phyloP scores from a whole-genome alignment of 495 filamentous ascomycete genomes.

The Penicillium coprophilum region DNA sequence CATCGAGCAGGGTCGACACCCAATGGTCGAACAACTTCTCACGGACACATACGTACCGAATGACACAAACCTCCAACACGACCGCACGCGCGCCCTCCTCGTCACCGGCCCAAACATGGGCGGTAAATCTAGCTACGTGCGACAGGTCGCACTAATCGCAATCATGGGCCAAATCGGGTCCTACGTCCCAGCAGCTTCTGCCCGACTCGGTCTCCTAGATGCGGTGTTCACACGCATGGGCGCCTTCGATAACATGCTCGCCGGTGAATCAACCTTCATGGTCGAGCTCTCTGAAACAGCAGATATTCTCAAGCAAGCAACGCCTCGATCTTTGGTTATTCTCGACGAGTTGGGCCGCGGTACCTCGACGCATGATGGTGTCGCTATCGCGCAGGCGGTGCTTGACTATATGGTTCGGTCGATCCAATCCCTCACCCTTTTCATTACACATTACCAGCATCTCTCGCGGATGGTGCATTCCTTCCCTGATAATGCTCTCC shows the following conservation, averaged over 20 bases:
- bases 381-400: slow-evolving; percentile 92
- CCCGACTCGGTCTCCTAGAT: slow-evolving; percentile 78
- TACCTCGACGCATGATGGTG: slow-evolving; percentile 91
- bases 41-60: slow-evolving; percentile 91
- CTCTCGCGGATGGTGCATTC: slow-evolving; percentile 69
- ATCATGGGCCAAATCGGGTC: slow-evolving; percentile 95
- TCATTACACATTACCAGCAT: slow-evolving; percentile 96
- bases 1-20: slow-evolving; percentile 80
- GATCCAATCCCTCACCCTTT: slow-evolving; percentile 73
- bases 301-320: slow-evolving; percentile 85
- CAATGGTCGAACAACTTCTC: slow-evolving; percentile 93
- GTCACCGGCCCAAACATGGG: slow-evolving; percentile 99
- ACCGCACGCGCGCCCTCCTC: slow-evolving; percentile 71
- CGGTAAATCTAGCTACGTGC: slow-evolving; percentile 93
- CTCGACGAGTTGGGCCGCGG: slow-evolving; percentile 95
- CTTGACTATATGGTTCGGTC: slow-evolving; percentile 79
- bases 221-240: slow-evolving; percentile 97
- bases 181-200: slow-evolving; percentile 80
- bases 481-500: slow-evolving; percentile 59
- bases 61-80: slow-evolving; percentile 64
- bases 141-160: slow-evolving; percentile 83
- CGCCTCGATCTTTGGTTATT: slow-evolving; percentile 76
- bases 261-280: slow-evolving; percentile 96
- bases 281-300: slow-evolving; percentile 92
- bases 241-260: slow-evolving; percentile 93